Base-by-base conservation (phyloP, 129 eudicot species). In the Helichrysum umbraculigerum region DNA sequence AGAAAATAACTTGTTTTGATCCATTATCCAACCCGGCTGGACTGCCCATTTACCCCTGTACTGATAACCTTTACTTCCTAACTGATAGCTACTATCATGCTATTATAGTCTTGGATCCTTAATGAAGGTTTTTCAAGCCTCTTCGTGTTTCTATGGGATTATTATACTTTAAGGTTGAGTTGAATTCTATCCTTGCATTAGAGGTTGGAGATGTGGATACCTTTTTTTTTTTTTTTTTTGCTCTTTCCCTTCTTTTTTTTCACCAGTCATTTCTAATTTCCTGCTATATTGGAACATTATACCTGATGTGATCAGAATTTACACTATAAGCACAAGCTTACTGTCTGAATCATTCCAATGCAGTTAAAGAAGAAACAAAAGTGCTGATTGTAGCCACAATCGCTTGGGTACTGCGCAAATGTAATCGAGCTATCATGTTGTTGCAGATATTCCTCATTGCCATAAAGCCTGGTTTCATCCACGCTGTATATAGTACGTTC, bases 341-440 rank as follows among this genome's bases (percentile, higher is more conserved):
- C 47, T 29, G 12, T 75, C 33, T 74, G 44, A 33, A 52, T 72
- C 63, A 17, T 78, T 81, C 44, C 72, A 66, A 65, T 74, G 70
- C 89, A 95, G 99, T 77, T 71, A 88, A 85, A 72, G 96, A 95
- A 81, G 99, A 95, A 86, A 87, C 97, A 70, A 90, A 84, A 66
- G 99, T 95, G 52, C 76, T 91, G 68, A 88, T 89, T 84, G 99
- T 95, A 71, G 99, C 99, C 66, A 95, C 99, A 67, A 76, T 95
- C 72, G 96, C 97, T 78, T 95, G 99, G 97, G 88, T 88, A 63
- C 76, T 91, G 72, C 94, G 95, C 42, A 95, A 95, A 82, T 89
- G 92, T 69, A 89, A 90, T 77, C 90, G 99, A 41, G 90, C 99
- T 62, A 82, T 95, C 73, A 85, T 91, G 94, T 83, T 91, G 66